Base-by-base conservation (phyloP, 768 basidiomycete genomes). In the Neoboletus subvelutipes region DNA sequence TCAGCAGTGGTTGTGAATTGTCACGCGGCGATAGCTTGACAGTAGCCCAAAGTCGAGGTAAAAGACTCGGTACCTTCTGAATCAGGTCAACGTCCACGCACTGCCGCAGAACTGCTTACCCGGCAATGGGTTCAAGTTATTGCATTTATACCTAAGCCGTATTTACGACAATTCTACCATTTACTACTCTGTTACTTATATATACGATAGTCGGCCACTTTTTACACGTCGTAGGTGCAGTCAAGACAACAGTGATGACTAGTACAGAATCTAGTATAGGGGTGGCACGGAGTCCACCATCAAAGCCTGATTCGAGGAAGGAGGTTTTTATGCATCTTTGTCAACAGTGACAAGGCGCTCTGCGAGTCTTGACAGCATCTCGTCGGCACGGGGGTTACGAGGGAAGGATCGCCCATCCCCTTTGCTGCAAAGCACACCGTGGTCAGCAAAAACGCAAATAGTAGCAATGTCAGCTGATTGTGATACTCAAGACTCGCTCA, bases 371-470 rank as follows among this genome's bases (percentile, higher is more conserved):
- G 78, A 78, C 31, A 93, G 75, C 75, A 86, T 77, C 47, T 81
- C 81, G 45, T 90, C 85, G 22, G 88, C 78, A 45, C 77, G 78
- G 1, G 86, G 83, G 69, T 90, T 90, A 43, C 82, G 82, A 18
- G 85, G 84, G 65, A 87, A 92, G 18, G 71, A 75, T 67, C 74
- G 77, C 5, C 91, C 91, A 67, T 90, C 83, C 9, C 90, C 90
- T 29, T 71, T 73, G 26, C 86, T 87, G 56, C 56, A 67, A 50
- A 39, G 39, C 20, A 31, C 17, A 28, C 13, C 3, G 24, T 37
- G 8, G 45, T 61, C 59, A 57, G 46, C 22, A 51, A 17, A 42
- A 9, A 24, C 22, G 9, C n/a, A n/a, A 20, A 12, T 34, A n/a
- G 49, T 18, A 34, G 41, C 31, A 31, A 13, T 12, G 13, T 18